Percentiles rank a stretch among this genome's conserved stretches.
Evolutionary conservation across 2,329 filamentous ascomycete genomes (phyloP).

Genomic region (Claviceps paspali): DNA sequence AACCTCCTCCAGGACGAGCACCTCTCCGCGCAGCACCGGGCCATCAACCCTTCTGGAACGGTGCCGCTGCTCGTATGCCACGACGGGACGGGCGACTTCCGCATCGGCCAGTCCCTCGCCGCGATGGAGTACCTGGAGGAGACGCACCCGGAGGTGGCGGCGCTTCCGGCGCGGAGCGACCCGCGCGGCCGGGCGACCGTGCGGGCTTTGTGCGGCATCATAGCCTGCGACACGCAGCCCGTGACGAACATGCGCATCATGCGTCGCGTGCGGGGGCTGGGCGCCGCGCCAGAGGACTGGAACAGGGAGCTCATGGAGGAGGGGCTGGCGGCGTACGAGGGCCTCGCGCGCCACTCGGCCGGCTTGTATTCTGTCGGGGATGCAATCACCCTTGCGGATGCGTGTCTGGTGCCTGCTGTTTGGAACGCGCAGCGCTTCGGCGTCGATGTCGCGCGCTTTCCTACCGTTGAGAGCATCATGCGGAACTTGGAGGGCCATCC

Average conservation of each 20-base stretch:
- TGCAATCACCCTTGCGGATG: constrained; percentile 40
- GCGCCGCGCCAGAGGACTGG: constrained; percentile 31
- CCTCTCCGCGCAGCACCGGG: constrained; percentile 24
- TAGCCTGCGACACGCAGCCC: constrained; percentile 43
- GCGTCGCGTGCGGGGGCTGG: constrained; percentile 29
- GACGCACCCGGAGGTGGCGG: constrained; percentile 22
- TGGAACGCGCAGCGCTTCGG: constrained; percentile 41
- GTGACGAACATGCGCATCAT: constrained; percentile 42
- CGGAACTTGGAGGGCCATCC: constrained; percentile 30
- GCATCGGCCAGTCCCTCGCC: constrained; percentile 41
- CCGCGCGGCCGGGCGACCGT: constrained; percentile 30
- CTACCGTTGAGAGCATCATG: constrained; percentile 29
- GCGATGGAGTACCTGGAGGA: constrained; percentile 50
- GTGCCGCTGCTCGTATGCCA: constrained; percentile 37
- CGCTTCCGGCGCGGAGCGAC: constrained; percentile 34
- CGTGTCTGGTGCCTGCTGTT: constrained; percentile 40
- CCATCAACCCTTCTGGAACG: constrained; percentile 36
- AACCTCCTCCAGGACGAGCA: constrained; percentile 42
- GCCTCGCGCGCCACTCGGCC: constrained; percentile 19
- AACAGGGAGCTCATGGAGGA: constrained; percentile 32
- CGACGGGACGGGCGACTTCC: constrained; percentile 15
- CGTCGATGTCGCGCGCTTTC: constrained; percentile 34
- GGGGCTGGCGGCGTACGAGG: constrained; percentile 43
- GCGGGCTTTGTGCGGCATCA: constrained; percentile 36
- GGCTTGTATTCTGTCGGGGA: constrained; percentile 42